phyloP scores from a whole-genome alignment of 2,329 filamentous ascomycete species.

The Paracamarosporium sp. region DNA sequence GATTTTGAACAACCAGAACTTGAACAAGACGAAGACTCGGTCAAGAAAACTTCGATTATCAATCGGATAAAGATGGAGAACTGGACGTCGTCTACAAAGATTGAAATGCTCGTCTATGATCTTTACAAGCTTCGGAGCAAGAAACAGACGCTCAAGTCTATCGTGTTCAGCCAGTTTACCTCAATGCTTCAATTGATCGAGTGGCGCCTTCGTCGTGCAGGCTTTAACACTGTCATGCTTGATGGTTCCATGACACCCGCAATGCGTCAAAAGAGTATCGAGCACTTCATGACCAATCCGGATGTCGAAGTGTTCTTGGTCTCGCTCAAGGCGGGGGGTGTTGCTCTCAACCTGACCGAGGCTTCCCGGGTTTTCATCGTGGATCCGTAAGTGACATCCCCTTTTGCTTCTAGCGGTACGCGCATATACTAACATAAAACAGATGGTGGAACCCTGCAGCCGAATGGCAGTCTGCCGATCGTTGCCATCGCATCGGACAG shows the following conservation, averaged over 20 bases:
- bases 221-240: conserved; percentile 97
- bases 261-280: conserved; percentile 90
- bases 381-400: conserved; percentile 74
- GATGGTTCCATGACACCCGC: conserved; percentile 97
- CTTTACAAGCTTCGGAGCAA: conserved; percentile 90
- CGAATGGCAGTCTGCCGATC: conserved; percentile 96
- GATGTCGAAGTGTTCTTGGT: conserved; percentile 96
- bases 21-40: conserved; percentile 82
- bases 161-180: conserved; percentile 97
- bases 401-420: not conserved
- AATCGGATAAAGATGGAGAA: conserved; percentile 99
- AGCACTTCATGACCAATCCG: conserved; percentile 94
- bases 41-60: conserved; percentile 97
- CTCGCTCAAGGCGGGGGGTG: conserved; percentile 93
- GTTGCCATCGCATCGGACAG: conserved; percentile 89
- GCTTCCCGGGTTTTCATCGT: conserved; percentile 95
- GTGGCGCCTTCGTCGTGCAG: conserved; percentile 94
- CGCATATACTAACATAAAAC: conserved; percentile 30
- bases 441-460: conserved; percentile 99
- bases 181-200: conserved; percentile 97
- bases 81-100: conserved; percentile 98
- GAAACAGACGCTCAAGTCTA: conserved; percentile 93
- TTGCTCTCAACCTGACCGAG: conserved; percentile 93
- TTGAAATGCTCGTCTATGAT: conserved; percentile 94
- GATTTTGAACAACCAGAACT: conserved; percentile 96